phyloP scores from a whole-genome alignment of 2,329 filamentous ascomycete species.

The Neonectria neomacrospora region DNA sequence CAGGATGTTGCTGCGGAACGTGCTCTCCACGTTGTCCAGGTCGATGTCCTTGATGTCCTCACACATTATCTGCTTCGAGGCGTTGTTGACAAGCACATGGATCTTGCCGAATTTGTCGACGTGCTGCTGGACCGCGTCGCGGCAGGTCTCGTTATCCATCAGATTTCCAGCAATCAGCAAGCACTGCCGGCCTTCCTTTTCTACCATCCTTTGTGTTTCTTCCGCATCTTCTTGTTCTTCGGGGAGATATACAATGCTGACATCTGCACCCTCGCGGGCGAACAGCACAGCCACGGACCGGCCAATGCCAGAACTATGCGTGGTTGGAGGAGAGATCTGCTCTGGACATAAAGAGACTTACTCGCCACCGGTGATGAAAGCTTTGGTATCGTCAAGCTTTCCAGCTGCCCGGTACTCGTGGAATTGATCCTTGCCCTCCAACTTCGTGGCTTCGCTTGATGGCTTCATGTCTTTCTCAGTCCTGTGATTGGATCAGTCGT shows the following conservation, averaged over 20 bases:
- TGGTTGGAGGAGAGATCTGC: background rate
- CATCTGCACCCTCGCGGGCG: conserved; percentile 67
- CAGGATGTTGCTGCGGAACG: conserved; percentile 67
- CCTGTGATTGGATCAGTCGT: conserved; percentile 26
- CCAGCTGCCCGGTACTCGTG: conserved; percentile 56
- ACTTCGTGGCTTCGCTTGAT: conserved; percentile 52
- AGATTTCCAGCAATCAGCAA: conserved; percentile 61
- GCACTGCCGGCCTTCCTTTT: conserved; percentile 60
- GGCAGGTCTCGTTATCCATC: conserved; percentile 61
- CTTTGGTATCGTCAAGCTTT: conserved; percentile 62
- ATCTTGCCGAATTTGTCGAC: conserved; percentile 59
- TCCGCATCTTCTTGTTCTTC: conserved; percentile 67
- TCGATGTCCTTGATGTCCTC: conserved; percentile 64
- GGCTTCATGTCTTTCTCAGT: conserved; percentile 54
- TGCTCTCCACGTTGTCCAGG: conserved; percentile 64
- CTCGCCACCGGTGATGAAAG: conserved; percentile 67
- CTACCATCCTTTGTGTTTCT: conserved; percentile 62
- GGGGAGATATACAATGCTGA: conserved; percentile 65
- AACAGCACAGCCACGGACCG: conserved; percentile 65
- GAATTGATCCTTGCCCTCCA: conserved; percentile 52
- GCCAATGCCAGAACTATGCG: conserved; percentile 63
- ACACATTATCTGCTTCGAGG: conserved; percentile 65
- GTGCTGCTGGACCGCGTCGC: conserved; percentile 62
- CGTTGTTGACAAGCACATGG: conserved; percentile 68
- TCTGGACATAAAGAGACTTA: conserved; percentile 44